phyloP scores from a whole-genome alignment of 257 asterid species.

The Solanum paucissectum region DNA sequence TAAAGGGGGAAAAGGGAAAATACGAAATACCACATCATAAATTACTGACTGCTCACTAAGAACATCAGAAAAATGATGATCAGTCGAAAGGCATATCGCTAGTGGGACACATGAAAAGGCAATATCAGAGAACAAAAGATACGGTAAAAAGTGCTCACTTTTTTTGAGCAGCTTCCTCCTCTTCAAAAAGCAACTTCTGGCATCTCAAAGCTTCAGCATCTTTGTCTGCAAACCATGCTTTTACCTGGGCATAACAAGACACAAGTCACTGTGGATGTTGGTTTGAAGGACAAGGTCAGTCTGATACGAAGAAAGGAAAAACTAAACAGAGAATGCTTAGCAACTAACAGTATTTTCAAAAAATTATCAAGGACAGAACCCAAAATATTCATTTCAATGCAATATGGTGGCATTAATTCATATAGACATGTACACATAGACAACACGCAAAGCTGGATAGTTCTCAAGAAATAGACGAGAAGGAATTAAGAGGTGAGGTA shows the following conservation, averaged over 20 bases:
- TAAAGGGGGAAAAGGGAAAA: background rate
- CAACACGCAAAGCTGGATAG: background rate
- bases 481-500: background rate
- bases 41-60: background rate
- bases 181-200: constrained; percentile 93
- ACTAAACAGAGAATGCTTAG: background rate
- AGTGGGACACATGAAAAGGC: background rate
- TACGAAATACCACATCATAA: background rate
- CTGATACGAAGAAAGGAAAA: background rate
- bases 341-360: background rate
- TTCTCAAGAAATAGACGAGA: background rate
- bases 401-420: background rate
- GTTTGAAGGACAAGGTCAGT: background rate
- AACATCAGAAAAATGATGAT: background rate
- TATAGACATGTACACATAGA: background rate
- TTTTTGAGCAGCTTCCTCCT: constrained; percentile 86
- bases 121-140: background rate
- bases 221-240: constrained; percentile 86
- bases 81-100: background rate
- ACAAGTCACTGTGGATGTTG: background rate
- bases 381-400: background rate
- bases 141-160: constrained; percentile 28
- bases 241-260: constrained; percentile 50
- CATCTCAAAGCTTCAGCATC: constrained; percentile 95
- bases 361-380: background rate